phyloP scores from a whole-genome alignment of 1,284 basidiomycete genomes.

The Irpex lacteus region DNA sequence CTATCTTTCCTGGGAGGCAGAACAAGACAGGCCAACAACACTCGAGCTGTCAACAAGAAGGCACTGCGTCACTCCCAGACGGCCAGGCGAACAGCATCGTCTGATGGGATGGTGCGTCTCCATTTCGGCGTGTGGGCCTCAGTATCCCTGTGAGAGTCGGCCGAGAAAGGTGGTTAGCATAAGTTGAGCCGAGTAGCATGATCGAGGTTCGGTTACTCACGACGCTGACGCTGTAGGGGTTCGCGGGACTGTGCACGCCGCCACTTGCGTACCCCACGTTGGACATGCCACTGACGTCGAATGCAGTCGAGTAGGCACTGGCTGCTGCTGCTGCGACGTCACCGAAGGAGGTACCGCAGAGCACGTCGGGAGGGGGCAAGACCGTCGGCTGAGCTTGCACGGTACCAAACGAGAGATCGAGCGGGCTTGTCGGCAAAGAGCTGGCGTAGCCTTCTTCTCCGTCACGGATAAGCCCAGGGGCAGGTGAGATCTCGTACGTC shows the following conservation, averaged over 20 bases:
- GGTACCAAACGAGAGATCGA: conserved; percentile 23
- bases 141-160: not conserved
- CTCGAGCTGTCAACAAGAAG: not conserved
- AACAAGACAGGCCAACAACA: not conserved
- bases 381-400: conserved; percentile 6
- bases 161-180: not conserved
- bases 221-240: not conserved
- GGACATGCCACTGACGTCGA: not conserved
- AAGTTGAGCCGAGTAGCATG: not conserved
- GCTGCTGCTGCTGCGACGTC: not conserved
- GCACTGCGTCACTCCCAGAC: not conserved
- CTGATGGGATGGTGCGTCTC: not conserved
- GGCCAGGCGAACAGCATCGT: not conserved
- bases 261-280: not conserved
- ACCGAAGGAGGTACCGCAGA: not conserved
- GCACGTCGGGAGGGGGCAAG: not conserved
- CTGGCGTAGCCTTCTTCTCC: conserved; percentile 30
- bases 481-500: conserved; percentile 12
- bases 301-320: not conserved
- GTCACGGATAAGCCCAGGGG: conserved; percentile 23
- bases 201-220: not conserved
- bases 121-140: not conserved
- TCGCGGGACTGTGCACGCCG: not conserved
- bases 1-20: not conserved
- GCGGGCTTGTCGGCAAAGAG: conserved; percentile 27